Base-by-base conservation (phyloP, 2,329 filamentous ascomycete genomes). In the Scytalidium sp. region DNA sequence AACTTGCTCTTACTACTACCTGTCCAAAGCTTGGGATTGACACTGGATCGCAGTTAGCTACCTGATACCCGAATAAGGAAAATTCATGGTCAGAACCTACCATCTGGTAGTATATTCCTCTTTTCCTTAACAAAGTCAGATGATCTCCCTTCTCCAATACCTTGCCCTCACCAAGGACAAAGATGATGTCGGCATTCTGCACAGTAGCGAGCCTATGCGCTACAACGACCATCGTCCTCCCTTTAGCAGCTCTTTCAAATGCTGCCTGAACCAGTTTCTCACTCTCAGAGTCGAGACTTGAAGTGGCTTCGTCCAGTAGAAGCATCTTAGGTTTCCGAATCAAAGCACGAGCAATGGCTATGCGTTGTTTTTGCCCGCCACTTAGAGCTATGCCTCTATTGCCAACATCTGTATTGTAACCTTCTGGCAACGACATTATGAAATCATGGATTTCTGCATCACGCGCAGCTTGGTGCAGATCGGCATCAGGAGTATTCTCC, bases 161-260 rank as follows among this genome's bases (percentile, higher is more conserved):
- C 22, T 40, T 46, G 3, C 47, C 47, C 13, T 50, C 47, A 1
- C 47, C 43, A 17, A 50, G n/a, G 8, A 50, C 47, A 40, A 50
- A 50, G 13, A 50, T 50, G 11, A 47, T 36, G 19, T 92, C 84
- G 1, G 88, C 87, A 57, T 91, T 86, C 65, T 88, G 87, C 19
- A 92, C 83, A 11, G 87, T 93, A 0, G 85, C 85, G 44, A 93
- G 72, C 13, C 88, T 75, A 64, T 93, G 89, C 1, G 89, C 89
- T 10, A 94, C 87, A 2, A 87, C 87, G 3, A 94, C 74, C 58
- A 88, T 90, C 2, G 89, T 84, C 53, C 88, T 88, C 2, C 79
- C 79, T 55, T 75, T 74, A 3, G 75, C 76, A 0, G 81, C 83
- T 40, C 74, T 74, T 70, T 90, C 84, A 60, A 92, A 82, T 0